Percentiles rank a stretch among this genome's conserved stretches.
phyloP scores from a whole-genome alignment of 495 filamentous ascomycete species.

The Sporormia fimetaria region DNA sequence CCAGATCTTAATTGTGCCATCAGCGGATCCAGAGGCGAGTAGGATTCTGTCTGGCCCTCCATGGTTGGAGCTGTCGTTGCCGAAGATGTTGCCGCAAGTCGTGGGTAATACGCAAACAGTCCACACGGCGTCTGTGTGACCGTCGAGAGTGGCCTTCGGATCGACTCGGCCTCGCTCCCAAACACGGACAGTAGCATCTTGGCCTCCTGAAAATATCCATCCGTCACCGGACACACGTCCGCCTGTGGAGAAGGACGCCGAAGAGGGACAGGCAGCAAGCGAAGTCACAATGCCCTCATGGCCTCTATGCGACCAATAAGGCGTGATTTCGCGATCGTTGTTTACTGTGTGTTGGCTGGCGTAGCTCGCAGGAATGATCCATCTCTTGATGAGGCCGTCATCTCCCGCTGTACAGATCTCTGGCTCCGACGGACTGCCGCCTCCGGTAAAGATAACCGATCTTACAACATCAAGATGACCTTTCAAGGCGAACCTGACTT shows the following conservation, averaged over 20 bases:
- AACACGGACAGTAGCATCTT: constrained; percentile 83
- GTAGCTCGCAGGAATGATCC: constrained; percentile 78
- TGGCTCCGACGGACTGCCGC: constrained; percentile 84
- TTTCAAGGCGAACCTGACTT: constrained; percentile 80
- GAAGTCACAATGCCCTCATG: constrained; percentile 83
- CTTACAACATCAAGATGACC: constrained; percentile 91
- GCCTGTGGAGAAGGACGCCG: constrained; percentile 75
- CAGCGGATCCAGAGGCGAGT: constrained; percentile 82
- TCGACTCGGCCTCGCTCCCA: constrained; percentile 93
- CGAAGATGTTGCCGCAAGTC: constrained; percentile 65
- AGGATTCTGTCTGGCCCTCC: constrained; percentile 75
- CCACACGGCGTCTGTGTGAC: constrained; percentile 94
- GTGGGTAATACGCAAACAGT: constrained; percentile 87
- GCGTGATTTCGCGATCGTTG: constrained; percentile 78
- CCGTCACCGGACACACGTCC: constrained; percentile 78
- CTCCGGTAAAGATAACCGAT: constrained; percentile 89
- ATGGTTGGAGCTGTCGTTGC: constrained; percentile 51
- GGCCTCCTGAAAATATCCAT: constrained; percentile 95
- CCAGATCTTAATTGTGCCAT: constrained; percentile 89
- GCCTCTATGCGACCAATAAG: constrained; percentile 89
- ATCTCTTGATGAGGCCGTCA: constrained; percentile 89
- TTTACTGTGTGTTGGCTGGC: constrained; percentile 40
- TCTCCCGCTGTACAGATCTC: constrained; percentile 96
- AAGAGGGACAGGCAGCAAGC: constrained; percentile 72
- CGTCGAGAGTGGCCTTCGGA: constrained; percentile 87